Evolutionary conservation across 129 eudicot species (phyloP).

Genomic region (Flaveria linearis): DNA sequence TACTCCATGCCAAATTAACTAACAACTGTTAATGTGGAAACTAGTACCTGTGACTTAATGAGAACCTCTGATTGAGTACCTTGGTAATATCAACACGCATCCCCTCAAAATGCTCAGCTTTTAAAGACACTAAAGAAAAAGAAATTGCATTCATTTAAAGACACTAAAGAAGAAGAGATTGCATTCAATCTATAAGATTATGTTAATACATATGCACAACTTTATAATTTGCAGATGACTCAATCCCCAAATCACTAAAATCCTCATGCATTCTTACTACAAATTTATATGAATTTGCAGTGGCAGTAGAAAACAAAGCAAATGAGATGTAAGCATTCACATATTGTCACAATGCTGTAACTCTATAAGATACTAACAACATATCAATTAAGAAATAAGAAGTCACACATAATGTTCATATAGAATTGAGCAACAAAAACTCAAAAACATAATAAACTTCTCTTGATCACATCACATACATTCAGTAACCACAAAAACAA

Average conservation of each 20-base stretch:
- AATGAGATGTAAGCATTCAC: neutral
- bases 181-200: constrained; percentile 8
- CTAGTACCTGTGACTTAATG: constrained; percentile 81
- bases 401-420: neutral
- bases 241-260: neutral
- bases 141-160: constrained; percentile 46
- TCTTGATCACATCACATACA: too few relatives aligned
- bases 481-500: too few relatives aligned
- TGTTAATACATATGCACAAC: neutral
- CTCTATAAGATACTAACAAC: neutral
- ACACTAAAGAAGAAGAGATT: constrained; percentile 45
- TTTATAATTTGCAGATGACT: neutral
- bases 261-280: constrained; percentile 12
- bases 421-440: too few relatives aligned
- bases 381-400: neutral
- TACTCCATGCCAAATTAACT: neutral
- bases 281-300: neutral
- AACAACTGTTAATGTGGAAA: constrained; percentile 2
- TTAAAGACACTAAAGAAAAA: constrained; percentile 62
- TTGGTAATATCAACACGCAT: constrained; percentile 88
- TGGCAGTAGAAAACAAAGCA: neutral
- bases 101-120: constrained; percentile 89
- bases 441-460: too few relatives aligned
- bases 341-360: neutral
- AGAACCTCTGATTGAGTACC: constrained; percentile 69